Percentiles rank a stretch among this genome's conserved stretches.
Evolutionary conservation across 495 filamentous ascomycete species (phyloP).

Genomic region (Penicillium diatomitis): DNA sequence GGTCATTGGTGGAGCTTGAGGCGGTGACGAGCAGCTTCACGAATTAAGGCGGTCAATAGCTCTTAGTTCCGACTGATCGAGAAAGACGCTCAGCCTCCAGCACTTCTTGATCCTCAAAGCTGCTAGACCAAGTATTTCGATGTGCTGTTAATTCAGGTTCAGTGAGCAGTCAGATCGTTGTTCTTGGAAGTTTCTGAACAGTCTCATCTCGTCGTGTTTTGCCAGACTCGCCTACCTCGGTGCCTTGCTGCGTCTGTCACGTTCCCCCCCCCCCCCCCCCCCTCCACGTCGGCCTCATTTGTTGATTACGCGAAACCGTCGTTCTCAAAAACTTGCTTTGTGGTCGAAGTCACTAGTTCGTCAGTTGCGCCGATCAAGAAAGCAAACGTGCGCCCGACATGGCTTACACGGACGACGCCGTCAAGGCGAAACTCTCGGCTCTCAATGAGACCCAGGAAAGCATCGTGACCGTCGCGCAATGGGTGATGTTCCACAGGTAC

Average conservation of each 20-base stretch:
- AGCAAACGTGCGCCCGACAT: constrained; percentile 35
- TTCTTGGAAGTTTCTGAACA: no score
- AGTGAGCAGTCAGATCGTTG: no score
- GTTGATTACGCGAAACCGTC: no score
- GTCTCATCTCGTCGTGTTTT: no score
- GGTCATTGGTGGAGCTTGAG: no score
- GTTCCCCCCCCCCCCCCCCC: no score
- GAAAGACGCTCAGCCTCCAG: neutral
- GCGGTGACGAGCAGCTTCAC: no score
- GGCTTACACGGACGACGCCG: constrained; percentile 90
- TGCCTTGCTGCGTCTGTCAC: no score
- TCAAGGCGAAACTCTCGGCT: constrained; percentile 85
- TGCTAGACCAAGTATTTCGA: neutral
- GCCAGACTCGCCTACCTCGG: no score
- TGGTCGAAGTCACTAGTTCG: constrained; percentile 12
- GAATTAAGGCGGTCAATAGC: constrained; percentile 21
- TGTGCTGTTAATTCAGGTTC: no score
- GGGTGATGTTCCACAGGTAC: constrained; percentile 99
- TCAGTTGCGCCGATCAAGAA: constrained; percentile 5
- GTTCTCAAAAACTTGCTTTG: no score
- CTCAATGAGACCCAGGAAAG: constrained; percentile 95
- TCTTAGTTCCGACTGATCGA: constrained; percentile 7
- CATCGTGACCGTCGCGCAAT: constrained; percentile 92
- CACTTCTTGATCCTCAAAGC: neutral
- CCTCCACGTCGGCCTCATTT: no score